Evolutionary conservation across 305 asterid genomes (phyloP).

Genomic region (Lippia alba): DNA sequence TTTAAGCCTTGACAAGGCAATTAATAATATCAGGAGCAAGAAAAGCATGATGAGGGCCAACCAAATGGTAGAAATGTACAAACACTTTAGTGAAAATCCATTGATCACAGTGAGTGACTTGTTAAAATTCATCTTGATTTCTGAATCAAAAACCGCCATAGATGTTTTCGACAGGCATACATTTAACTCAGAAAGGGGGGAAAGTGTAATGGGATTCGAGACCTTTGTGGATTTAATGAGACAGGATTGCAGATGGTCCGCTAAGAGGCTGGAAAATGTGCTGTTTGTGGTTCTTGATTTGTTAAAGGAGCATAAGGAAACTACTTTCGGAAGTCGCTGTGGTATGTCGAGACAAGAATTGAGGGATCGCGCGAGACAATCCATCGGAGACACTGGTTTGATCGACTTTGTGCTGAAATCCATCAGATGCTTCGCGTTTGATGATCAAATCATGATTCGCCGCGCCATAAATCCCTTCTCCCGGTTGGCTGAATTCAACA

Average conservation of each 20-base stretch:
- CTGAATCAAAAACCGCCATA: constrained; percentile 35
- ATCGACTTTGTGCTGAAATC: constrained; percentile 64
- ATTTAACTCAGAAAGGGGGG: constrained; percentile 35
- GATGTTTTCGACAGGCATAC: constrained; percentile 26
- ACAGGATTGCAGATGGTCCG: constrained; percentile 73
- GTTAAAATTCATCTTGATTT: constrained; percentile 55
- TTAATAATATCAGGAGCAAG: constrained; percentile 46
- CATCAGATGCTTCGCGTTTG: constrained; percentile 45
- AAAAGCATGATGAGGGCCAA: constrained; percentile 42
- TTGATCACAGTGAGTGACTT: constrained; percentile 59
- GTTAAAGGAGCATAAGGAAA: constrained; percentile 52
- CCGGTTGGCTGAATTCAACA: constrained; percentile 51
- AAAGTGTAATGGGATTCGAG: constrained; percentile 46
- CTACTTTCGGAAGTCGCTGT: constrained; percentile 23
- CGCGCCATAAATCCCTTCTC: constrained; percentile 53
- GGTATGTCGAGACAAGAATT: constrained; percentile 69
- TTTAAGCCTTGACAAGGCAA: constrained; percentile 48
- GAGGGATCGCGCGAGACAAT: constrained; percentile 59
- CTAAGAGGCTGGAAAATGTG: constrained; percentile 58
- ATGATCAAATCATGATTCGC: constrained; percentile 43
- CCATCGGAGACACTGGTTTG: constrained; percentile 57
- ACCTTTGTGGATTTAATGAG: constrained; percentile 53
- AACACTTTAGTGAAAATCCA: constrained; percentile 49
- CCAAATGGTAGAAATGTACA: constrained; percentile 47
- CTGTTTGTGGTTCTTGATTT: constrained; percentile 57